A percentile compares a stretch with the other conserved stretches of the same genome.
phyloP scores from a whole-genome alignment of 2,329 filamentous ascomycete genomes.

The Macrophomina tecta region DNA sequence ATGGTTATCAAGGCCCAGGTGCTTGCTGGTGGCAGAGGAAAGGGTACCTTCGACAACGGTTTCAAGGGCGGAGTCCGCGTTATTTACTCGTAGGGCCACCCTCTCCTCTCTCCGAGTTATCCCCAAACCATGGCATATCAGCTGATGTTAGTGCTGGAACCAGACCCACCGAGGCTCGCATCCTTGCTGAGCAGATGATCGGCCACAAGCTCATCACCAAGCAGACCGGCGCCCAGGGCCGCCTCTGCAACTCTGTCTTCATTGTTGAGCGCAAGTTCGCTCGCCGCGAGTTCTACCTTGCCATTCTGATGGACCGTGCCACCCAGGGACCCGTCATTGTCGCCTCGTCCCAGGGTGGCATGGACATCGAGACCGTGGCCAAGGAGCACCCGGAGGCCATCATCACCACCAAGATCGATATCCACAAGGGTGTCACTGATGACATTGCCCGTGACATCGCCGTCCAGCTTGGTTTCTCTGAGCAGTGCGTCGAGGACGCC shows the following conservation, averaged over 20 bases:
- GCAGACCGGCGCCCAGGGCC: conserved; percentile 92
- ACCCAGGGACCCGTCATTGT: conserved; percentile 94
- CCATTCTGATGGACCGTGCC: conserved; percentile 95
- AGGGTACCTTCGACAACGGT: conserved; percentile 97
- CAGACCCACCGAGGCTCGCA: conserved; percentile 86
- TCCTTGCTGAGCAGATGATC: conserved; percentile 99
- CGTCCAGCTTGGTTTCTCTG: conserved; percentile 91
- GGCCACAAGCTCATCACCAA: conserved; percentile 99
- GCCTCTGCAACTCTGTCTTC: conserved; percentile 96
- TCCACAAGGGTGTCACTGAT: conserved; percentile 93
- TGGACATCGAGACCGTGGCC: conserved; percentile 98
- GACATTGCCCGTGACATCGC: conserved; percentile 91
- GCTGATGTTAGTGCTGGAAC: conserved; percentile 14
- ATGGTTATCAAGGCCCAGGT: conserved; percentile 99
- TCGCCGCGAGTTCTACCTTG: conserved; percentile 97
- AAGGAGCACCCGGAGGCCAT: conserved; percentile 98
- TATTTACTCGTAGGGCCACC: conserved; percentile 81
- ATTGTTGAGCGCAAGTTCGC: conserved; percentile 99
- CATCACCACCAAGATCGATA: conserved; percentile 90
- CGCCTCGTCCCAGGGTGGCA: conserved; percentile 96
- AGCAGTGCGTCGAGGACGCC: conserved; percentile 95
- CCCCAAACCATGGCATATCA: conserved; percentile 22
- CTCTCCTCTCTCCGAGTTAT: conserved; percentile 14
- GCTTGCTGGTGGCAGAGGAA: conserved; percentile 94
- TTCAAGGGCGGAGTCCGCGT: conserved; percentile 98